Conservation (phyloP, 306 rosid species). For the Trifolium pratense region DNA sequence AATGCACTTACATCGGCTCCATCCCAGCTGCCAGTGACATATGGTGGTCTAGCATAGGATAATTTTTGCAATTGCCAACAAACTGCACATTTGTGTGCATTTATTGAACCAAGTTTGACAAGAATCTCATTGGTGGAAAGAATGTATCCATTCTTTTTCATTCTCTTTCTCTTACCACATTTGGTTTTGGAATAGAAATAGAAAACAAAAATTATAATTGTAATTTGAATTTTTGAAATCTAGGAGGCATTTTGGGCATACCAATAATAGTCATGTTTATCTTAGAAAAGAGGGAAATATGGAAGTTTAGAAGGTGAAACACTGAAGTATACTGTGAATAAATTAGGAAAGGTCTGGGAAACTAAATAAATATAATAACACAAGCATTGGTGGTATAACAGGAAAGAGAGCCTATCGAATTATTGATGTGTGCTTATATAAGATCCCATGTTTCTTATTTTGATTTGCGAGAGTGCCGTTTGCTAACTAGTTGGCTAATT, state of each 20-base stretch:
- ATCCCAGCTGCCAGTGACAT: not conserved
- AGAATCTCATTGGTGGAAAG: constrained; percentile 22
- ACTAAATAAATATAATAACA: not conserved
- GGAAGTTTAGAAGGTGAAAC: constrained; percentile 6
- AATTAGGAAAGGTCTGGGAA: constrained; percentile 12
- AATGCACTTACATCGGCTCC: not conserved
- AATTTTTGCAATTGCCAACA: not conserved
- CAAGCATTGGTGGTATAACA: not conserved
- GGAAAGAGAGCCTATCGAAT: constrained; percentile 21
- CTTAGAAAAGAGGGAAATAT: constrained; percentile 1
- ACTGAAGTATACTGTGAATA: constrained; percentile 23
- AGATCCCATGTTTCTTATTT: constrained; percentile 37
- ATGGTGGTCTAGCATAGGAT: constrained; percentile 1
- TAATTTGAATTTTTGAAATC: constrained; percentile 12
- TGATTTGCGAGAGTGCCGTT: constrained; percentile 12
- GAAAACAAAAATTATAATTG: not conserved
- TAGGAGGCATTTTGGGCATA: constrained; percentile 15
- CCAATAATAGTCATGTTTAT: not conserved
- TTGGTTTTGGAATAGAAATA: constrained; percentile 12
- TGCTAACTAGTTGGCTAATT: constrained; percentile 18
- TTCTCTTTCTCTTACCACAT: not conserved
- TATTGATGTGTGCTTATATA: not conserved
- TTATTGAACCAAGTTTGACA: constrained; percentile 6
- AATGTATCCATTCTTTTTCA: constrained; percentile 4
- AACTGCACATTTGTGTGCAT: constrained; percentile 1